Base-by-base conservation (phyloP, 2,329 filamentous ascomycete genomes). In the Aspergillus brasiliensis region DNA sequence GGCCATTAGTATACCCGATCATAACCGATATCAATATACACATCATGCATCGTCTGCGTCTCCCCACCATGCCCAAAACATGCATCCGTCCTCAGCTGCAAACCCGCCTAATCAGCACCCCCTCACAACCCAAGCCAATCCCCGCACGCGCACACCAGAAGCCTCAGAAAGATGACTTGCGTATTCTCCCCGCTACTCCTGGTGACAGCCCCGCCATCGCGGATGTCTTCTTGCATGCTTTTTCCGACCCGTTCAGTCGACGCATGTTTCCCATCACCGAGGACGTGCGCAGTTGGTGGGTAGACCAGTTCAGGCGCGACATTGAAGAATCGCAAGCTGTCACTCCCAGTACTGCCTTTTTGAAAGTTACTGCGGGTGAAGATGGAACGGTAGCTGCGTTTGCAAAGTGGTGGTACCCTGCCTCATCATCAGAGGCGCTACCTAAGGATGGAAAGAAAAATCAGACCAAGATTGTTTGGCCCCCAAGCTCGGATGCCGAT, bases 261-360 rank as follows among this genome's bases (percentile, higher is more conserved):
- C 61, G 61, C 17, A 19, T 63, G 13, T 57, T 59, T 7, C 61
- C 59, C 1, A 27, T 15, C 13, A 61, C 56, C 8, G 40, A 53
- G 3, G 61, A 61, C 7, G 56, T 59, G 5, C 56, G 53, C 1
- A 55, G n/a, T 2, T 63, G 55, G 49, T 53, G 34, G 25, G 38
- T 44, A 1, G 28, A 56, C 10, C 17, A 34, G 11, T 63, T 61
- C 51, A 21, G 7, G 2, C 19, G 5, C 7, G 27, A 46, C 2
- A 46, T 52, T 2, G 56, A 59, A 15, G n/a, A 57, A 5, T 42
- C 59, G 0, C 3, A 31, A 11, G 10, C 38, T 8, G 5, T 19
- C 8, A 2, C 23, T 27, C 31, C 52, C 1, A 8, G 38, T 6
- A 44, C 17, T 23, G 28, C 52, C 3, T 31, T 63, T 6, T 17